Evolutionary conservation across 2,329 filamentous ascomycete genomes (phyloP).

Genomic region (Colletotrichum liaoningense): DNA sequence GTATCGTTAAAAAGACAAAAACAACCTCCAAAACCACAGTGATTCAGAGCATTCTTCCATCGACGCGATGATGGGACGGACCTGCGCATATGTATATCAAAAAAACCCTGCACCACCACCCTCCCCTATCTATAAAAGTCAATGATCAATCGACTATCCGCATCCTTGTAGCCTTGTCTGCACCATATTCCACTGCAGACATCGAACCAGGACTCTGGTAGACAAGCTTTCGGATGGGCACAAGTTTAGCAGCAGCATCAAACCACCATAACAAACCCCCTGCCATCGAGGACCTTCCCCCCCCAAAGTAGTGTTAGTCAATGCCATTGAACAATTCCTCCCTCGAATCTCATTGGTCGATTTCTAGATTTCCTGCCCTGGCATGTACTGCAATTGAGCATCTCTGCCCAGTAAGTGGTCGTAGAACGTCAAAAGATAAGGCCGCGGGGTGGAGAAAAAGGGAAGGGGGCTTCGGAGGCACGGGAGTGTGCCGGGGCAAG

Average conservation of each 20-base stretch:
- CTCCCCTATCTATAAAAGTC: background rate
- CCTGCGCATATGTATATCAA: background rate
- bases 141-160: background rate
- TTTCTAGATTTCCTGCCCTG: background rate
- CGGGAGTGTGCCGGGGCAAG: background rate
- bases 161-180: background rate
- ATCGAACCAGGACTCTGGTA: background rate
- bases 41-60: background rate
- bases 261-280: background rate
- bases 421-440: conserved; percentile 19
- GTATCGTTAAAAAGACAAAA: background rate
- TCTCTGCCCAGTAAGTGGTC: conserved; percentile 9
- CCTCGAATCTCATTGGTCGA: background rate
- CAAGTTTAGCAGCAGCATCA: background rate
- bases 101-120: background rate
- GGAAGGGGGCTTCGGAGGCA: background rate
- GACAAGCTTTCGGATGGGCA: conserved; percentile 23
- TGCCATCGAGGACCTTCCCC: background rate
- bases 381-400: background rate
- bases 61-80: background rate
- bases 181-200: no score
- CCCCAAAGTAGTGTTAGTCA: conserved; percentile 13
- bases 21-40: background rate
- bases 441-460: background rate
- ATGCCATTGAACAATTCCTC: conserved; percentile 6